A percentile compares a stretch with the other conserved stretches of the same genome.
Conservation (phyloP, 495 filamentous ascomycete species). For the Saxophila tyrrhenica region DNA sequence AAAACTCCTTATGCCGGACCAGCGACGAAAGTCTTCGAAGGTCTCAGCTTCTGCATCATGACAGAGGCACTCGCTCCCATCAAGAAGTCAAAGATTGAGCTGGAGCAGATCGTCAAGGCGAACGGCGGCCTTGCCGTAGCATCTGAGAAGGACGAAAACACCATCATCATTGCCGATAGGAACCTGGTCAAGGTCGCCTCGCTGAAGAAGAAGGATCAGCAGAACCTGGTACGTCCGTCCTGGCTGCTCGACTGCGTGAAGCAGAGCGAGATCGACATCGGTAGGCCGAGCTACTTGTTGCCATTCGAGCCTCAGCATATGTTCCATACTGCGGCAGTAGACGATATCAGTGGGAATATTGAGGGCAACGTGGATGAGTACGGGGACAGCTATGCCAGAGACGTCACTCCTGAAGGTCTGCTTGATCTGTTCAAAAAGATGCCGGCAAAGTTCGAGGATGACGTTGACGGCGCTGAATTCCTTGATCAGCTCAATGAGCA, state of each 20-base stretch:
- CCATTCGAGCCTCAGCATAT: conserved; percentile 61
- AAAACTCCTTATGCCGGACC: conserved; percentile 44
- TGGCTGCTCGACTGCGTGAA: conserved; percentile 79
- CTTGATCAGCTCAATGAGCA: conserved; percentile 45
- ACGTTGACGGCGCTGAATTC: conserved; percentile 20
- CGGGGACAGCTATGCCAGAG: conserved; percentile 72
- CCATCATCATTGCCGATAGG: conserved; percentile 68
- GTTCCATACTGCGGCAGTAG: conserved; percentile 41
- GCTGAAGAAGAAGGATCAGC: conserved; percentile 54
- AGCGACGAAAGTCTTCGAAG: conserved; percentile 54
- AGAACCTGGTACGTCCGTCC: conserved; percentile 61
- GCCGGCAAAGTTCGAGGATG: conserved; percentile 27
- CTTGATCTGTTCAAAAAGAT: conserved; percentile 40
- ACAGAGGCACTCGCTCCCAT: conserved; percentile 45
- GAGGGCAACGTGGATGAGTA: conserved; percentile 56
- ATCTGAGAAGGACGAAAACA: conserved; percentile 46
- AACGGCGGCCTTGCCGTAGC: conserved; percentile 81
- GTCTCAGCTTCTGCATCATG: conserved; percentile 67
- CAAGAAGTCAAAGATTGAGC: conserved; percentile 64
- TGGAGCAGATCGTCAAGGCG: conserved; percentile 79
- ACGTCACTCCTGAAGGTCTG: conserved; percentile 57
- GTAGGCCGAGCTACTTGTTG: conserved; percentile 45
- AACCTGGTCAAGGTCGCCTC: conserved; percentile 79
- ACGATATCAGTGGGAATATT: conserved; percentile 30
- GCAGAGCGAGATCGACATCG: conserved; percentile 52